Percentiles rank a stretch among this genome's conserved stretches.
These are phyloP conservation scores for Chlamydomonas sphaeroides DNA, from an alignment of 139 green algal genomes.

Conservation along the genomic window DNA sequence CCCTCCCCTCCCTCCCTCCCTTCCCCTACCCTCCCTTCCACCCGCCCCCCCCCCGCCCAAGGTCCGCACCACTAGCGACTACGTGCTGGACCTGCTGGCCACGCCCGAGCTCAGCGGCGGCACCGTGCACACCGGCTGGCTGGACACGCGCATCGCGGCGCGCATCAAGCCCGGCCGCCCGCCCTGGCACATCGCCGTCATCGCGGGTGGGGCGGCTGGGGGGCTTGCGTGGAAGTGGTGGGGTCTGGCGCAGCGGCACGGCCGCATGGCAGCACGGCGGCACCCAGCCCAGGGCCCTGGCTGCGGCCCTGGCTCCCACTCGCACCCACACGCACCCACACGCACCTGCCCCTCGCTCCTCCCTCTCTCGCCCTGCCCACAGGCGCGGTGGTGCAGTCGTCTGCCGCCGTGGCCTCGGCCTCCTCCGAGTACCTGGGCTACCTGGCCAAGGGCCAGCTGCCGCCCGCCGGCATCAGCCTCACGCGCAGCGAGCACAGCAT, in stretches of 20 bases:
- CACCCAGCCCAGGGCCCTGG: too few species aligned
- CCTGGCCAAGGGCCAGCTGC: constrained; percentile 95
- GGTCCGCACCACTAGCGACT: constrained; percentile 90
- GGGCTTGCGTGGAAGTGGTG: too few species aligned
- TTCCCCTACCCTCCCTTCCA: too few species aligned
- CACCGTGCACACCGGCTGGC: constrained; percentile 94
- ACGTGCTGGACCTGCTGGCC: constrained; percentile 75
- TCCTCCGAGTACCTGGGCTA: constrained; percentile 90
- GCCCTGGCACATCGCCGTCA: constrained; percentile 92
- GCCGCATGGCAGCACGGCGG: too few species aligned
- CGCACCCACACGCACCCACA: too few species aligned
- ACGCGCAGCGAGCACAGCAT: constrained; percentile 62
- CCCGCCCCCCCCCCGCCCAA: too few species aligned
- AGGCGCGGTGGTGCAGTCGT: constrained; percentile 70
- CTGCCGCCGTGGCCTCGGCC: constrained; percentile 59
- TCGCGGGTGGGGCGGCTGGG: constrained; percentile 66
- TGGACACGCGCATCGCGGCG: constrained; percentile 92
- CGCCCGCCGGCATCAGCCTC: constrained; percentile 79
- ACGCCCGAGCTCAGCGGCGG: constrained; percentile 75
- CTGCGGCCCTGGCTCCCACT: too few species aligned
- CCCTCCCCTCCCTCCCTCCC: too few species aligned
- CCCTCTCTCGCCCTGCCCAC: neutral
- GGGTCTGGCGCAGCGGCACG: too few species aligned
- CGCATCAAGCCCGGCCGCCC: constrained; percentile 64
- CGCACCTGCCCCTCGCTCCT: too few species aligned